Evolutionary conservation across 345 rosid species (phyloP).

Genomic region (Syzygium jambos): DNA sequence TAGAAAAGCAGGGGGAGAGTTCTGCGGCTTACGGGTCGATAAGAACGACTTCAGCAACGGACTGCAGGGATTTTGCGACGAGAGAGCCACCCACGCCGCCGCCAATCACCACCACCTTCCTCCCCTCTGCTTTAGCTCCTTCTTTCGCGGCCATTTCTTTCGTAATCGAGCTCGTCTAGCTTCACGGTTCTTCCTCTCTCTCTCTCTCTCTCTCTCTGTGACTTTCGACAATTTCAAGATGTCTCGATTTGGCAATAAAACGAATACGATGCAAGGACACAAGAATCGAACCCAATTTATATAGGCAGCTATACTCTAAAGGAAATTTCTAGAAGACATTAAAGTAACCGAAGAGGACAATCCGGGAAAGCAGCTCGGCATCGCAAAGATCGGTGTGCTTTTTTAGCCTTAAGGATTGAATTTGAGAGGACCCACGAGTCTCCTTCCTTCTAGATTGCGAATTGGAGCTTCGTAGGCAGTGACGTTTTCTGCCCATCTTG

Average conservation of each 20-base stretch:
- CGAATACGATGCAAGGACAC: neutral
- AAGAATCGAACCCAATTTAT: neutral
- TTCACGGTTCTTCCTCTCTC: neutral
- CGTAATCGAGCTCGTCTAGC: neutral
- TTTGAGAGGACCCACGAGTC: neutral
- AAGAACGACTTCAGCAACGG: slow-evolving; percentile 28
- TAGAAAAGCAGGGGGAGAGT: neutral
- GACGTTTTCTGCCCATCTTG: neutral
- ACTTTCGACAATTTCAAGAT: neutral
- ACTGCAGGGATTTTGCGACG: slow-evolving; percentile 24
- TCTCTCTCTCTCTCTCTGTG: neutral
- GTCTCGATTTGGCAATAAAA: neutral
- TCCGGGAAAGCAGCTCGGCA: neutral
- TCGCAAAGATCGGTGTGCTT: neutral
- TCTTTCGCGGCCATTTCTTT: slow-evolving; percentile 4
- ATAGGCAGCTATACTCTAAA: neutral
- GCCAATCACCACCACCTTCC: slow-evolving; percentile 32
- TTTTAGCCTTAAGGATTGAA: neutral
- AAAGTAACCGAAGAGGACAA: neutral
- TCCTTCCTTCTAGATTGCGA: neutral
- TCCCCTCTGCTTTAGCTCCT: slow-evolving; percentile 2
- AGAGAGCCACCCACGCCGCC: slow-evolving; percentile 35
- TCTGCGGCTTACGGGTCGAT: slow-evolving; percentile 20
- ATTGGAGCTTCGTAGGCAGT: neutral
- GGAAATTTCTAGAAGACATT: neutral